Percentiles rank a stretch among this genome's conserved stretches.
phyloP scores from a whole-genome alignment of 225 moss, liverwort and hornwort genomes.

The Bryum argenteum region DNA sequence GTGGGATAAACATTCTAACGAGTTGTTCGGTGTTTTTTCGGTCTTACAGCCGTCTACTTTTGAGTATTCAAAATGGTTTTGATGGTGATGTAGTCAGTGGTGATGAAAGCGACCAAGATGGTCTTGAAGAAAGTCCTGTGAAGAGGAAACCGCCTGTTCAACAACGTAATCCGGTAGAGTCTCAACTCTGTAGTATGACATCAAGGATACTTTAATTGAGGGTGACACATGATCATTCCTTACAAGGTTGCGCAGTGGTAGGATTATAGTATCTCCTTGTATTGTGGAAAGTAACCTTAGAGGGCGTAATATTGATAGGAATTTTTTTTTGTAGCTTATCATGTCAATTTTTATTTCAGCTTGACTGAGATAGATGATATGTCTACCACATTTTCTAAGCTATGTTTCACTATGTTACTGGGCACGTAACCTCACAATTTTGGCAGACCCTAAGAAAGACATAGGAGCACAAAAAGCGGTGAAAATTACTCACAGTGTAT shows the following conservation, averaged over 20 bases:
- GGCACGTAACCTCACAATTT: not conserved
- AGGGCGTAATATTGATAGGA: not conserved
- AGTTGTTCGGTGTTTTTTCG: constrained; percentile 26
- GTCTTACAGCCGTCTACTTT: constrained; percentile 53
- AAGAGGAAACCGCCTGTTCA: constrained; percentile 34
- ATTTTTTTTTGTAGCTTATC: constrained; percentile 3
- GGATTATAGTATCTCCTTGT: not conserved
- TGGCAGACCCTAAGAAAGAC: not conserved
- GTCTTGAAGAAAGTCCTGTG: constrained; percentile 48
- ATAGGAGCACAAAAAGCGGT: not conserved
- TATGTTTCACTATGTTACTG: not conserved
- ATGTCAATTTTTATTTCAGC: constrained; percentile 16
- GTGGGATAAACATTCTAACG: constrained; percentile 11
- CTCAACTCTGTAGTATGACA: not conserved
- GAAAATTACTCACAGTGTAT: not conserved
- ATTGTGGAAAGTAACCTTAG: not conserved
- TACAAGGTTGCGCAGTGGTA: not conserved
- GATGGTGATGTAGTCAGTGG: constrained; percentile 50
- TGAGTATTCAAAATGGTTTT: constrained; percentile 55
- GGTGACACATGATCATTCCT: not conserved
- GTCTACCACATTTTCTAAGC: not conserved
- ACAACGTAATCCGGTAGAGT: constrained; percentile 35
- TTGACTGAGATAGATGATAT: constrained; percentile 4
- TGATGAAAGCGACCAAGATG: constrained; percentile 58
- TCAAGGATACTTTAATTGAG: not conserved